Evolutionary conservation across 192 early-diverging fungal genomes (phyloP), one percentile per base, ranked within the genome.

Genomic region (Coemansia sp.): DNA sequence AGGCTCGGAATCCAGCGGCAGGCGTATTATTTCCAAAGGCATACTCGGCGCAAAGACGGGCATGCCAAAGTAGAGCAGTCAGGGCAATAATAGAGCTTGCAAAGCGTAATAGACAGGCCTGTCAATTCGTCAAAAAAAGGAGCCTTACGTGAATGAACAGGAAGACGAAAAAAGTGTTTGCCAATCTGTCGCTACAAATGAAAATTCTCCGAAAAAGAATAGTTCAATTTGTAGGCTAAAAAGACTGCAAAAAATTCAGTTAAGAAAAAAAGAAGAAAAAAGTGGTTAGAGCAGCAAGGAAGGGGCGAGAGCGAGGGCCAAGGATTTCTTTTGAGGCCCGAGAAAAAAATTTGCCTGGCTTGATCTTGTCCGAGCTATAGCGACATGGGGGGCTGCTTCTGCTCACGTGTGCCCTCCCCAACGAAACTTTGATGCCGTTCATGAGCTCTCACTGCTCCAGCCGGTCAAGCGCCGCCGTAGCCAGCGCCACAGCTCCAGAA

Each of bases 191-290:
- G 14, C 50, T 53, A 53, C 50, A 53, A 53, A 53, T 53, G 50
- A 53, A 53, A 53, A 62, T 48, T 48, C 31, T 31, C 42, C 42
- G 34, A 28, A 61, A 53, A 43, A 31, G 20, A 25, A 61, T 64
- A 55, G 41, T 62, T 72, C 36, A 59, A 66, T 58, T 62, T 72
- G 64, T 66, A 72, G 70, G 57, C 64, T 45, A 68, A 63, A 62
- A 70, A 45, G 31, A 66, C 23, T 53, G 41, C 6, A 48, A 57
- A 50, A 31, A 50, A 64, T 61, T 35, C 35, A 64, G 58, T 58
- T 34, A 45, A 72, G 64, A 59, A 66, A 60, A 59, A 39, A 52
- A 42, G 14, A 61, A 53, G 41, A 37, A 36, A 41, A 60, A 43
- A 48, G 7, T 33, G 20, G 9, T 41, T 28, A 23, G 28, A 21